These are phyloP conservation scores for Miamiensis avidus DNA, from an alignment of 169 alveolate species.

Conservation along the genomic window DNA sequence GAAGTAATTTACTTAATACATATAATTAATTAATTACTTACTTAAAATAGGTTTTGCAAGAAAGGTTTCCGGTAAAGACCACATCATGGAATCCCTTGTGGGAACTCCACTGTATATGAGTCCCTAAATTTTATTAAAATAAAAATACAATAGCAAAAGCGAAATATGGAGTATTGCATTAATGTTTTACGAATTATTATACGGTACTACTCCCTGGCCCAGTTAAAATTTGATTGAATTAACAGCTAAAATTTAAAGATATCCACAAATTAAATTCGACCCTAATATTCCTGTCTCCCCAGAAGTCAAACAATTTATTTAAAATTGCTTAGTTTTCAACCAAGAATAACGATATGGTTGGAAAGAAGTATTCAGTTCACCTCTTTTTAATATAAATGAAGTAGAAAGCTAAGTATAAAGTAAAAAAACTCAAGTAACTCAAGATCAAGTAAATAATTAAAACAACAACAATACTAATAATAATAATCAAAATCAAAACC, in stretches of 20 bases:
- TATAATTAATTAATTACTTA: too few species aligned
- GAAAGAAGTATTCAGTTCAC: neutral
- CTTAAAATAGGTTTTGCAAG: constrained; percentile 32
- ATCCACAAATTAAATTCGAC: neutral
- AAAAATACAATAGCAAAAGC: constrained; percentile 43
- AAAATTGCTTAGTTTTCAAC: neutral
- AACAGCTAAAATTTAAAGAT: neutral
- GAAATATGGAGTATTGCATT: constrained; percentile 64
- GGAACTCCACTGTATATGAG: constrained; percentile 51
- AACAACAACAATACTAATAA: too few species aligned
- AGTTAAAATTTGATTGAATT: constrained; percentile 11
- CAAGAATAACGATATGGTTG: neutral
- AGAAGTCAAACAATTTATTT: too few species aligned
- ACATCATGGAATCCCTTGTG: constrained; percentile 34
- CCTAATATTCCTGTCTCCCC: neutral
- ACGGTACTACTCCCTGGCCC: constrained; percentile 50
- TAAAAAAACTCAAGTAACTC: neutral
- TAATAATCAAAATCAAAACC: too few species aligned
- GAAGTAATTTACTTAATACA: too few species aligned
- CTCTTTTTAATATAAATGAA: neutral
- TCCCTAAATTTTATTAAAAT: constrained; percentile 41
- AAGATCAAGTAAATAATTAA: too few species aligned
- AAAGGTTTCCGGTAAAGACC: constrained; percentile 19
- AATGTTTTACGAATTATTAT: constrained; percentile 45
- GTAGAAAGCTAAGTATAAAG: neutral